Conservation (phyloP, 352 stramenopile genomes). For the Phytophthora ramorum region DNA sequence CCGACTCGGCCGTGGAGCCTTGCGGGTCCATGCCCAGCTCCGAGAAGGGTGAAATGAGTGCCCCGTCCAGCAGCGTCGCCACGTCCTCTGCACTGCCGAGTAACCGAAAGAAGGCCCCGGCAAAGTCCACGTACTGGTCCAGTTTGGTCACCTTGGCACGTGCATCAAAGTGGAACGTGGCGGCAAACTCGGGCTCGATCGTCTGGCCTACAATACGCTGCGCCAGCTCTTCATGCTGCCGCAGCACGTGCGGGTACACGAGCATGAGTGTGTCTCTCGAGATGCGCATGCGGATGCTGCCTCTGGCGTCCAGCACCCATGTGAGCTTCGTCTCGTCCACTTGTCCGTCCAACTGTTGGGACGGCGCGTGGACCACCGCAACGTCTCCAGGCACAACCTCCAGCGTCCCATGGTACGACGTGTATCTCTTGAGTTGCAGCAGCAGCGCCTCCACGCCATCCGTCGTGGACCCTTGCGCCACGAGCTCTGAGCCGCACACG, state of each 20-base stretch:
- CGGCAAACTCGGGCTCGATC: slow-evolving; percentile 58
- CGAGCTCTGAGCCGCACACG: slow-evolving; percentile 43
- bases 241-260: slow-evolving; percentile 69
- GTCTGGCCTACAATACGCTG: slow-evolving; percentile 63
- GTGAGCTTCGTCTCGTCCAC: slow-evolving; percentile 26
- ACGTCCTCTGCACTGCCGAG: slow-evolving; percentile 44
- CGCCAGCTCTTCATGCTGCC: slow-evolving; percentile 54
- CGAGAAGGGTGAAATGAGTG: slow-evolving; percentile 61
- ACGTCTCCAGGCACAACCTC: slow-evolving; percentile 36
- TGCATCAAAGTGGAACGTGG: slow-evolving; percentile 65
- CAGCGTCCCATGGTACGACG: slow-evolving; percentile 71
- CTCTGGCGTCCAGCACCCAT: slow-evolving; percentile 46
- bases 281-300: slow-evolving; percentile 54
- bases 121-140: slow-evolving; percentile 66
- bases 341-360: slow-evolving; percentile 4
- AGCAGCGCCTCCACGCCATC: slow-evolving; percentile 55
- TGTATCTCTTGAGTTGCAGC: slow-evolving; percentile 73
- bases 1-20: slow-evolving; percentile 39
- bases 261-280: slow-evolving; percentile 78
- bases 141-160: slow-evolving; percentile 59
- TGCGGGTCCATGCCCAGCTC: slow-evolving; percentile 70
- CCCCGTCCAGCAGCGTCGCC: slow-evolving; percentile 42
- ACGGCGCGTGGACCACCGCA: slow-evolving; percentile 37
- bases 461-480: slow-evolving; percentile 34
- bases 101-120: slow-evolving; percentile 56